Evolutionary conservation across 441 rosid species (phyloP).

Genomic region (Corymbia citriodora): DNA sequence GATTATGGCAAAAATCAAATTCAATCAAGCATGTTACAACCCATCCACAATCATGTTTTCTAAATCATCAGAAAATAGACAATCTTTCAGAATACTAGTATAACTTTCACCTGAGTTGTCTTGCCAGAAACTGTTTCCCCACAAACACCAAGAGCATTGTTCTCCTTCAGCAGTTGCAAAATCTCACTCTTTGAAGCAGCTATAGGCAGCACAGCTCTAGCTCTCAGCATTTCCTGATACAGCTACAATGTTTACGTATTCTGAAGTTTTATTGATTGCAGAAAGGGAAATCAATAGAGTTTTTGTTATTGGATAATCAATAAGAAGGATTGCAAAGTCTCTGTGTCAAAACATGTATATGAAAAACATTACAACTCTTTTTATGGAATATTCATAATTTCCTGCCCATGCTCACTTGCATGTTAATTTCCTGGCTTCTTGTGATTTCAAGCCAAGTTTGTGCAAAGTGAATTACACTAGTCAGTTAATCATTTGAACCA

Average conservation of each 20-base stretch:
- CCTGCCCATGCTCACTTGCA: background rate
- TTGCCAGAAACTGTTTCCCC: slow-evolving; percentile 99
- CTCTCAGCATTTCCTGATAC: slow-evolving; percentile 40
- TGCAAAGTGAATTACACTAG: background rate
- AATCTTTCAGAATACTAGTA: background rate
- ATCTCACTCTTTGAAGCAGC: slow-evolving; percentile 58
- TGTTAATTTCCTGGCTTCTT: background rate
- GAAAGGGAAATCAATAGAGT: background rate
- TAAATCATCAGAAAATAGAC: background rate
- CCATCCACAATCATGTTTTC: background rate
- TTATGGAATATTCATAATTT: background rate
- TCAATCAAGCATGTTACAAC: background rate
- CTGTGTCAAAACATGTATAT: background rate
- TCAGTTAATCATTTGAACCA: background rate
- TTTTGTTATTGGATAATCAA: background rate
- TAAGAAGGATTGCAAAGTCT: background rate
- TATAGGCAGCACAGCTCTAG: slow-evolving; percentile 76
- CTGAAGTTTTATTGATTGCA: background rate
- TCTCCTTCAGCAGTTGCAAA: slow-evolving; percentile 62
- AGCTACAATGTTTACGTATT: background rate
- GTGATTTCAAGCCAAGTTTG: background rate
- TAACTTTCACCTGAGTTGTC: slow-evolving; percentile 74
- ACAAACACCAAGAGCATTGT: slow-evolving; percentile 73
- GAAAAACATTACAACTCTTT: background rate
- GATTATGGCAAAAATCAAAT: background rate